Evolutionary conservation across 2,329 filamentous ascomycete species (phyloP).

Genomic region (Trichoderma guizhouense): DNA sequence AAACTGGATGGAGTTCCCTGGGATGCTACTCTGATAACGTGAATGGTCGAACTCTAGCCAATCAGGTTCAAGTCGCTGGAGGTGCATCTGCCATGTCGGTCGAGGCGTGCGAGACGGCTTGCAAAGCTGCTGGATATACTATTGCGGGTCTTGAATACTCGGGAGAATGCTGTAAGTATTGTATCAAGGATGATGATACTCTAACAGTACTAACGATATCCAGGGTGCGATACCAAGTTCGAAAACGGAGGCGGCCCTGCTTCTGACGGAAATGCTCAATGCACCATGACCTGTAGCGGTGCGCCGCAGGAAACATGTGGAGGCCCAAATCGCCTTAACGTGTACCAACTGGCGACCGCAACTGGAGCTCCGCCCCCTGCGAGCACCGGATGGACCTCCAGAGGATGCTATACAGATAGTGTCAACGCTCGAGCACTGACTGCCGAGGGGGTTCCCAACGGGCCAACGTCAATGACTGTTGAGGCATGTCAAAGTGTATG

Average conservation of each 20-base stretch:
- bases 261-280: constrained; percentile 5
- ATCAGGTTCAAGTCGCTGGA: constrained; percentile 2
- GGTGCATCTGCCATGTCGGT: constrained; percentile 4
- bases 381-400: neutral
- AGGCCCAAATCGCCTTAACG: neutral
- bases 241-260: neutral
- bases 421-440: neutral
- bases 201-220: neutral
- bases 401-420: constrained; percentile 2
- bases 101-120: neutral
- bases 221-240: constrained; percentile 1
- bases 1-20: neutral
- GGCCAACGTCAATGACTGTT: neutral
- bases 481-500: constrained; percentile 3
- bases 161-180: constrained; percentile 1
- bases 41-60: neutral
- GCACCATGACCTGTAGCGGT: constrained; percentile 8
- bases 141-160: neutral
- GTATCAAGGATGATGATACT: neutral
- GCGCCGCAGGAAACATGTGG: neutral
- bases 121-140: neutral
- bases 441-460: neutral
- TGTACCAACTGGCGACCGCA: neutral
- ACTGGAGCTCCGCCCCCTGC: neutral
- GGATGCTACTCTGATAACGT: neutral